Percentiles rank a stretch among this genome's conserved stretches.
These are phyloP conservation scores for Gremmenia infestans DNA, from an alignment of 2,329 filamentous ascomycete genomes.

Conservation along the genomic window DNA sequence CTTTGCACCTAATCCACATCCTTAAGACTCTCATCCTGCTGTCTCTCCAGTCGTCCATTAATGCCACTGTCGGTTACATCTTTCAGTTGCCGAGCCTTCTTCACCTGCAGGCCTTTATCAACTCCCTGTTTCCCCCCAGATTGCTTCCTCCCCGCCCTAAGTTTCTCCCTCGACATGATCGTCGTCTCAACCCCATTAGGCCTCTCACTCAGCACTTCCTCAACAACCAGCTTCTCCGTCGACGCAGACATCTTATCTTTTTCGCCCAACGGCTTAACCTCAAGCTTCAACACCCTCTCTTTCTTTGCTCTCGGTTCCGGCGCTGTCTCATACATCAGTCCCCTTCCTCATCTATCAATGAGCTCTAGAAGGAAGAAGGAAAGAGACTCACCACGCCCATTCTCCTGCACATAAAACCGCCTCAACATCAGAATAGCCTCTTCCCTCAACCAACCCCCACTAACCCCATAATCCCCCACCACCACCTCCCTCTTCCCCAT, in stretches of 20 bases:
- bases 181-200: no score
- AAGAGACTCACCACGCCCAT: slow-evolving; percentile 69
- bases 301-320: slow-evolving; percentile 31
- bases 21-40: background rate
- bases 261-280: slow-evolving; percentile 25
- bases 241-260: background rate
- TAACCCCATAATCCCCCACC: slow-evolving; percentile 74
- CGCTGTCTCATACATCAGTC: slow-evolving; percentile 18
- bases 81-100: background rate
- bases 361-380: background rate
- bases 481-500: slow-evolving; percentile 43
- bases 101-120: background rate
- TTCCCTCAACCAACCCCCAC: slow-evolving; percentile 82
- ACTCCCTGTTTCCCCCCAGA: background rate
- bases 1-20: background rate
- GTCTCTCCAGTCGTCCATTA: background rate
- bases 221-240: background rate
- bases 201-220: background rate
- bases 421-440: slow-evolving; percentile 90
- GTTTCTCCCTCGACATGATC: no score
- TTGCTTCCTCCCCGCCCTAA: no score
- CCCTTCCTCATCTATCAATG: background rate
- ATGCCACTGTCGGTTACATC: background rate
- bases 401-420: slow-evolving; percentile 97
- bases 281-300: slow-evolving; percentile 30